Base-by-base conservation (phyloP, 345 rosid genomes). In the Eucalyptus marginata region DNA sequence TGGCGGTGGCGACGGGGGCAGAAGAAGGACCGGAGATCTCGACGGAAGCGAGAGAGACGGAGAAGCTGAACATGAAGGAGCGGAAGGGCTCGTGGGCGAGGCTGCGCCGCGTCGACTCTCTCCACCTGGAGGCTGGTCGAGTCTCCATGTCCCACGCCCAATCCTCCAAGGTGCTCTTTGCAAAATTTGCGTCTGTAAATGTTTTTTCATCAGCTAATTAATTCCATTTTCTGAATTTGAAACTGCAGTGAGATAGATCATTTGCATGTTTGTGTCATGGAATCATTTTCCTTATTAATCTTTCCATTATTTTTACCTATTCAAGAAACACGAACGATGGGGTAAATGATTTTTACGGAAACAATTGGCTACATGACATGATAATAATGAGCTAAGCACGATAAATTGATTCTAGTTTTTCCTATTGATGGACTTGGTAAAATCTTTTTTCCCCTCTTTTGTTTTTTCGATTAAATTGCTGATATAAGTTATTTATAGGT, bases 21-120 rank as follows among this genome's bases (percentile, higher is more conserved):
- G 79, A 31, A 15, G 79, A 31, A 31, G 43, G 16, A 89, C 81
- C 90, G 71, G 89, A 86, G 68, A 83, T 29, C 20, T 44, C n/a
- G 29, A 16, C 27, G 92, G 92, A 93, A 93, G 94, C 92, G 90
- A 86, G 52, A 10, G 91, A 87, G 76, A 33, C 50, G 31, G 49
- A 86, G 76, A 68, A 13, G 86, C 58, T 16, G 92, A 86, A 59
- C 50, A 86, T 93, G 51, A 90, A 91, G 88, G 96, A 92, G 12
- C 86, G 93, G 54, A 94, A 95, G 92, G 54, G 90, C 43, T 96
- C 98, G 64, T 97, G 99, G 98, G 95, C 92, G 8, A 97, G 92
- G 66, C 94, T 97, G 12, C 90, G 91, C 36, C 97, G 95, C 6
- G 90, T 96, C 0, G 98, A 96, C 89, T 97, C 99, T 13, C 93